These are phyloP conservation scores for Pyrus betulifolia DNA, from an alignment of 306 rosid species.

Conservation along the genomic window DNA sequence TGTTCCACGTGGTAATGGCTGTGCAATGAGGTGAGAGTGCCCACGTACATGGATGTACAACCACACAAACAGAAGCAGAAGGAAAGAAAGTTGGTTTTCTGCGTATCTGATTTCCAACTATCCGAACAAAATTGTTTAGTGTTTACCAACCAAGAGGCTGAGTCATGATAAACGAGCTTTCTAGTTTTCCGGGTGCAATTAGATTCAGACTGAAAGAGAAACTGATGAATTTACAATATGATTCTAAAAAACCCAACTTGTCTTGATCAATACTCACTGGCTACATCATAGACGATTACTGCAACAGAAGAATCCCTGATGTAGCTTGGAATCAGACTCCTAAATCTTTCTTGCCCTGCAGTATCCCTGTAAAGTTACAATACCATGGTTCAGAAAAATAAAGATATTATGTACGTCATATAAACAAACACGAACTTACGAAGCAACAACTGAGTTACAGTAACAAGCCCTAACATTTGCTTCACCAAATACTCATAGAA, in stretches of 20 bases:
- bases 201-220: background rate
- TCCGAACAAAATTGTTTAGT: background rate
- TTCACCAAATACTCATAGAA: background rate
- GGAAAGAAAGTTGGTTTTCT: background rate
- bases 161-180: background rate
- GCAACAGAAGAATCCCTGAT: slow-evolving; percentile 98
- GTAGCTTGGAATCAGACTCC: slow-evolving; percentile 99
- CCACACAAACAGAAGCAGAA: background rate
- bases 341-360: slow-evolving; percentile 97
- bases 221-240: background rate
- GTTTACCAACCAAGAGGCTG: background rate
- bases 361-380: slow-evolving; percentile 69
- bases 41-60: slow-evolving; percentile 2
- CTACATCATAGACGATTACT: slow-evolving; percentile 84
- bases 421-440: background rate
- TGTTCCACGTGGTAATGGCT: background rate
- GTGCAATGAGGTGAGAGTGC: background rate
- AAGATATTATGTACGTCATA: background rate
- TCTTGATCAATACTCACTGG: slow-evolving; percentile 48
- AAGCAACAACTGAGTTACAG: background rate
- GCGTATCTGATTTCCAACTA: background rate
- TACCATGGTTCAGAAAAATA: slow-evolving; percentile 7
- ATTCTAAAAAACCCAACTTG: background rate
- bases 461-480: background rate
- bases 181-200: background rate